Percentiles rank a stretch among this genome's conserved stretches.
Evolutionary conservation across 805 yeast genomes (phyloP).

Genomic region (Cyberlindnera mississippiensis): DNA sequence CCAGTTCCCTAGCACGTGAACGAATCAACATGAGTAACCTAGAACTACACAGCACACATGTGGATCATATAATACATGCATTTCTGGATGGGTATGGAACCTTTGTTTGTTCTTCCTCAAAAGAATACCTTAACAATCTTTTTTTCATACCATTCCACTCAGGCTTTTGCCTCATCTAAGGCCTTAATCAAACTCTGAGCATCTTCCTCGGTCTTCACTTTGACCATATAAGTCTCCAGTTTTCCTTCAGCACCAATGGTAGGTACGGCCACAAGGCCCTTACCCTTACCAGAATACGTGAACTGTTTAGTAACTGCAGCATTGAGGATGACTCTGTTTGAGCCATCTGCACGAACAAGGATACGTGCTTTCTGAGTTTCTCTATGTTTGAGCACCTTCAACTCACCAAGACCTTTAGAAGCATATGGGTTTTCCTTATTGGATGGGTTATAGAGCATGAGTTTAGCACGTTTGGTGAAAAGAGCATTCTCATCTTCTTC

Average conservation of each 20-base stretch:
- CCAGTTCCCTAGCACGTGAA: too few relatives aligned
- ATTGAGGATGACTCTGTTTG: constrained; percentile 74
- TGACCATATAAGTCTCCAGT: constrained; percentile 64
- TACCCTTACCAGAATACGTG: constrained; percentile 56
- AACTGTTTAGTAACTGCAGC: constrained; percentile 54
- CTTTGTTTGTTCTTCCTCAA: too few relatives aligned
- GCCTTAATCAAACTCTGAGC: constrained; percentile 48
- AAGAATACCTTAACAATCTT: too few relatives aligned
- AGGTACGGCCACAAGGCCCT: constrained; percentile 67
- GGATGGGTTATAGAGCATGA: constrained; percentile 54
- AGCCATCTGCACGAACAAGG: constrained; percentile 84
- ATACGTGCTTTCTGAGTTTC: constrained; percentile 61
- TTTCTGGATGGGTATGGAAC: neutral
- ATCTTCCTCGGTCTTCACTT: constrained; percentile 74
- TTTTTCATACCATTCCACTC: too few relatives aligned
- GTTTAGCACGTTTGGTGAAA: constrained; percentile 66
- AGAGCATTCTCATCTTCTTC: constrained; percentile 74
- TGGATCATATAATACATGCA: constrained; percentile 3
- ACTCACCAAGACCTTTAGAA: constrained; percentile 75
- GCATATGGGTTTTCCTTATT: constrained; percentile 45
- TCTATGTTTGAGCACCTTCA: constrained; percentile 64
- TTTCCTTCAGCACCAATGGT: constrained; percentile 49
- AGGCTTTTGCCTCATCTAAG: constrained; percentile 21
- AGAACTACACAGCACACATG: too few relatives aligned
- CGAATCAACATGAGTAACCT: too few relatives aligned